Base-by-base conservation (phyloP, 345 rosid genomes). In the Adansonia digitata region DNA sequence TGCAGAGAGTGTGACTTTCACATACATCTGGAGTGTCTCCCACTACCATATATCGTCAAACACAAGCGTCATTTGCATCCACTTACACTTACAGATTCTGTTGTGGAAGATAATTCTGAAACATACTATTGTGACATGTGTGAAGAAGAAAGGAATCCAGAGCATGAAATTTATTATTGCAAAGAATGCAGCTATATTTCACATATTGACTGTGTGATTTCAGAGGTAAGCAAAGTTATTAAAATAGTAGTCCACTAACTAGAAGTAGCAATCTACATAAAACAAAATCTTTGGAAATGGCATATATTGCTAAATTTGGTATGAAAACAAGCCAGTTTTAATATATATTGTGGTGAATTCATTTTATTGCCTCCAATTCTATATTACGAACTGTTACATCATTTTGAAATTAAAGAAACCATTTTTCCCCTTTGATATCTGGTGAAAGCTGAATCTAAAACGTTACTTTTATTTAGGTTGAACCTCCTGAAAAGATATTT, bases 11-110 rank as follows among this genome's bases (percentile, higher is more conserved):
- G 64, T 53, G 0, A 14, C 3, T 71, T 53, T 2, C 1, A 20
- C 29, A 52, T 39, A 0, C 65, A 72, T 72, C 63, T 72, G 3
- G 52, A 72, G 40, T 56, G 75, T 15, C 6, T 72, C 15, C 31
- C 37, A 14, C 37, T 72, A 5, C 75, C 75, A 1, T 7, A 7
- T 1, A 18, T 20, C 0, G 39, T 72, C 51, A 72, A 72, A 9
- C 75, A 55, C 10, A 52, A 2, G 14, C n/a, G 34, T 3, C 75
- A 72, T 72, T 55, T 72, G 39, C 75, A 71, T 71, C 74, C 39
- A 7, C 52, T 72, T 17, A 5, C 15, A 56, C 52, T 72, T 29
- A 55, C 29, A 2, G 11, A 31, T 31, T 3, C 2, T 13, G 18
- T 27, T 34, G 4, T 4, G 4, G 62, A 57, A 27, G 35, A 72